Evolutionary conservation across 805 yeast species (phyloP), one percentile per base, ranked within the genome.

Genomic region (Debaryomyces castellii): DNA sequence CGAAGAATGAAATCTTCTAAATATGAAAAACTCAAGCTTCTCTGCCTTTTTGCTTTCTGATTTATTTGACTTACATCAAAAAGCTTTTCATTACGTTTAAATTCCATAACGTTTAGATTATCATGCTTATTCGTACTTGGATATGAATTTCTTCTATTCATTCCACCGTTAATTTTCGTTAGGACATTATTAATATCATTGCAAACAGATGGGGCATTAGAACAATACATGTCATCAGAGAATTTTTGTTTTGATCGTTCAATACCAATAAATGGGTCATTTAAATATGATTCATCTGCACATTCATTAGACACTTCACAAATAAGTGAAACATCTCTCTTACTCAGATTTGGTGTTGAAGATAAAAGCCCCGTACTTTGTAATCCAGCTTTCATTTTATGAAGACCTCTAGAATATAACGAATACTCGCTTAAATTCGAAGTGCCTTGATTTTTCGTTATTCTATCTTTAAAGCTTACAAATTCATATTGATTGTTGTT

Each of bases 101-200:
- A 53, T 38, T 58, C 66, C 11, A 61, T 39, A 6, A 53, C 40
- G 20, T 55, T 54, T 10, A 65, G 41, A 43, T 60, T 63, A 14
- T 46, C 43, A 20, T 59, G 62, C 3, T 38, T 45, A 4, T 47
- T 32, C 8, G 50, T 44, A 6, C 51, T 54, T 1, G 76, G 75
- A 38, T 28, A 68, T 1, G 76, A 69, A 45, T 60, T 67, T 41
- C 77, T 57, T 25, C 77, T 49, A 45, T 62, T 63, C 50, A 67
- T 54, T 8, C 39, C 37, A 14, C 36, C 25, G 12, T 48, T 54
- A 41, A 58, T 52, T 17, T 36, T 30, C 40, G 42, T 22, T 21
- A 55, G 36, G 12, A 52, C 49, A 17, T 43, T 39, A 10, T 30
- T 22, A 9, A 21, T 20, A 21, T 20, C 38, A 20, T 35, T 12